Evolutionary conservation across 352 stramenopile species (phyloP).

Genomic region (Salisapilia sapeloensis): DNA sequence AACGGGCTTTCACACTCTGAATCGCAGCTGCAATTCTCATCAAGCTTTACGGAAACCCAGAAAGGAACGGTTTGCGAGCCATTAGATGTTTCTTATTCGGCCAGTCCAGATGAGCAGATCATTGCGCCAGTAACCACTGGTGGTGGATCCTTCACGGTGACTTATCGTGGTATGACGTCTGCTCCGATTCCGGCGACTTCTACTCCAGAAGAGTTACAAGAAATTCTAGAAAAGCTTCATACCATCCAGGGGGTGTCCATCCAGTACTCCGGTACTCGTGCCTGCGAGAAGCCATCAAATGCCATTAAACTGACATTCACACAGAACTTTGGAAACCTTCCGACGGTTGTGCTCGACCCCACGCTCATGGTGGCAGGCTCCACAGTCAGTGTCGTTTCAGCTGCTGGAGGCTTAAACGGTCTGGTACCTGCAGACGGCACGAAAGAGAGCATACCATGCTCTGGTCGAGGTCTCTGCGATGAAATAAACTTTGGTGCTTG

Average conservation of each 20-base stretch:
- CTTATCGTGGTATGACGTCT: slow-evolving; percentile 46
- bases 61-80: slow-evolving; percentile 27
- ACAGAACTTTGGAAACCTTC: slow-evolving; percentile 59
- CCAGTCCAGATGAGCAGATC: slow-evolving; percentile 23
- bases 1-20: slow-evolving; percentile 38
- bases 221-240: slow-evolving; percentile 15
- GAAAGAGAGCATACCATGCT: slow-evolving; percentile 55
- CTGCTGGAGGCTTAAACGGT: slow-evolving; percentile 5
- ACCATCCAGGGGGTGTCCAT: slow-evolving; percentile 35
- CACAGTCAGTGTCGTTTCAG: slow-evolving; percentile 9
- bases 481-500: slow-evolving; percentile 36
- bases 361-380: slow-evolving; percentile 12
- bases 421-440: slow-evolving; percentile 29
- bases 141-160: slow-evolving; percentile 29
- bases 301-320: slow-evolving; percentile 56
- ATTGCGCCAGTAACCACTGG: slow-evolving; percentile 14
- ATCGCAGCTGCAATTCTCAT: slow-evolving; percentile 35
- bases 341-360: slow-evolving; percentile 28
- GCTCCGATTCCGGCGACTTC: slow-evolving; percentile 36
- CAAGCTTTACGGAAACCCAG: slow-evolving; percentile 28
- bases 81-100: slow-evolving; percentile 29
- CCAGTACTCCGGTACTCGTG: slow-evolving; percentile 29
- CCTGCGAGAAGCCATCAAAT: slow-evolving; percentile 42
- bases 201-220: slow-evolving; percentile 9
- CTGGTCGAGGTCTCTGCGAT: slow-evolving; percentile 41